Percentiles rank a stretch among this genome's conserved stretches.
These are phyloP conservation scores for Chalara sp. DNA, from an alignment of 2,329 filamentous ascomycete species.

Conservation along the genomic window DNA sequence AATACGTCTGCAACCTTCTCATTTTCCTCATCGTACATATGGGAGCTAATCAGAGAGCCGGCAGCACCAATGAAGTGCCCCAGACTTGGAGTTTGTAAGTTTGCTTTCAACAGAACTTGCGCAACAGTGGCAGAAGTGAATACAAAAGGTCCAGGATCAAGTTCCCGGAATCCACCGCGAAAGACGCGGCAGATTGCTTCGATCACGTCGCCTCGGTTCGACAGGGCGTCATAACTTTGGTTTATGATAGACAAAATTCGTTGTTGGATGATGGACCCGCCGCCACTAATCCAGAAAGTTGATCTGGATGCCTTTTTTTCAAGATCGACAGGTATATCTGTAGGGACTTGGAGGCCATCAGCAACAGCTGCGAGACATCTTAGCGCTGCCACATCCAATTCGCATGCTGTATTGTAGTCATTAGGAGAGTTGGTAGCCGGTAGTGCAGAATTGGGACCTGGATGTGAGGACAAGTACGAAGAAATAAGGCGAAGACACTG, in stretches of 20 bases:
- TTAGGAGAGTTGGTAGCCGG: neutral
- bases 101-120: constrained; percentile 55
- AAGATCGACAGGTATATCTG: constrained; percentile 61
- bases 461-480: neutral
- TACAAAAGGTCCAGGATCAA: constrained; percentile 68
- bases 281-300: constrained; percentile 41
- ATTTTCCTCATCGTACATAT: constrained; percentile 40
- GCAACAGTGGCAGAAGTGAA: constrained; percentile 61
- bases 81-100: constrained; percentile 55
- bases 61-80: constrained; percentile 66
- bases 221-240: constrained; percentile 45
- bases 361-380: constrained; percentile 65
- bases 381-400: constrained; percentile 41
- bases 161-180: constrained; percentile 69
- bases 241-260: constrained; percentile 45
- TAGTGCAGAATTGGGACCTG: neutral
- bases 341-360: constrained; percentile 62
- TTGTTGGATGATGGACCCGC: constrained; percentile 42
- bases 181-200: constrained; percentile 68
- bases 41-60: constrained; percentile 60
- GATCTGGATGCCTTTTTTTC: constrained; percentile 39
- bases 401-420: constrained; percentile 20
- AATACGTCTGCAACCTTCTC: constrained; percentile 43
- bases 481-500: constrained; percentile 23
- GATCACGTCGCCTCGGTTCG: constrained; percentile 57